These are phyloP conservation scores for Trypanosoma theileri DNA, from an alignment of 208 protist genomes.

Conservation along the genomic window DNA sequence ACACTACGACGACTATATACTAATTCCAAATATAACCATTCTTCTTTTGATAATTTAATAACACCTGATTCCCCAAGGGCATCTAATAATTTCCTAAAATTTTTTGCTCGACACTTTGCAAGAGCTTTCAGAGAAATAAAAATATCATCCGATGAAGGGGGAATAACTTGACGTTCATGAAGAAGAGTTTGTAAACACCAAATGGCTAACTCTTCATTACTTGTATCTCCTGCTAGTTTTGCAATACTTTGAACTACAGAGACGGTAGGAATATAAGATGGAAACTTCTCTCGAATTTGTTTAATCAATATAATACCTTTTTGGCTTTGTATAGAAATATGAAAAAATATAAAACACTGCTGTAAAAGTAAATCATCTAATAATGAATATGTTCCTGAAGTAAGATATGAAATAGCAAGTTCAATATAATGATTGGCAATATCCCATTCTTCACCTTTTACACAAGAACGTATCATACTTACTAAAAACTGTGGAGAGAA, in stretches of 20 bases:
- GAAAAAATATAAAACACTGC: constrained; percentile 23
- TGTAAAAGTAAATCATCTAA: constrained; percentile 34
- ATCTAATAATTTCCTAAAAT: constrained; percentile 60
- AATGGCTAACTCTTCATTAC: constrained; percentile 29
- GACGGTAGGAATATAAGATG: constrained; percentile 33
- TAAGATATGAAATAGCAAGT: constrained; percentile 10
- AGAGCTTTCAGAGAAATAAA: constrained; percentile 59
- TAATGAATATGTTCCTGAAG: constrained; percentile 7
- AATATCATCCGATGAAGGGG: constrained; percentile 49
- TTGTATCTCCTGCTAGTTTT: constrained; percentile 26
- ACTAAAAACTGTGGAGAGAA: constrained; percentile 24
- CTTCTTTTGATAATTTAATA: constrained; percentile 48
- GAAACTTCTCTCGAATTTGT: constrained; percentile 20
- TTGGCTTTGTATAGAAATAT: constrained; percentile 27
- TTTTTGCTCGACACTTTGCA: constrained; percentile 55
- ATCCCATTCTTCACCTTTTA: constrained; percentile 31
- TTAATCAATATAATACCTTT: constrained; percentile 19
- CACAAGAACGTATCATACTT: constrained; percentile 30
- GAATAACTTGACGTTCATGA: constrained; percentile 26
- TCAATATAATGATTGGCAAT: constrained; percentile 25
- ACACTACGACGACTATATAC: constrained; percentile 59
- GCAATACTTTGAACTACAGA: constrained; percentile 22
- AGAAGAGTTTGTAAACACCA: constrained; percentile 43
- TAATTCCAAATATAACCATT: constrained; percentile 61
- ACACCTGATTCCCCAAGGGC: constrained; percentile 56